phyloP scores from a whole-genome alignment of 331 rosid species.

The Stylosanthes scabra region DNA sequence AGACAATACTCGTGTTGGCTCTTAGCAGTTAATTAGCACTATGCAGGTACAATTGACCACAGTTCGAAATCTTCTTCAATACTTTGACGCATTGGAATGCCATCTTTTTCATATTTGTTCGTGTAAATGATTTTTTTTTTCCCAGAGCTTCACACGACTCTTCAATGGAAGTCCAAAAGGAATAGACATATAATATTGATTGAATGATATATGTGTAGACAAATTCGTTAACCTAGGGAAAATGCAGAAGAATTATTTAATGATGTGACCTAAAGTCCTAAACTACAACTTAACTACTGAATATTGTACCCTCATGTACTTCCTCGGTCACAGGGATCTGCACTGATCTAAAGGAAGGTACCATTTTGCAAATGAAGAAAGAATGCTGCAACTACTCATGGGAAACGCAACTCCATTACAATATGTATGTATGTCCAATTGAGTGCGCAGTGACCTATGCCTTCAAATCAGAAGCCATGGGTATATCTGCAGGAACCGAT shows the following conservation, averaged over 20 bases:
- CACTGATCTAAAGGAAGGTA: constrained; percentile 17
- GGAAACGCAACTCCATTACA: constrained; percentile 29
- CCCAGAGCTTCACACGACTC: background rate
- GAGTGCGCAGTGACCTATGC: constrained; percentile 14
- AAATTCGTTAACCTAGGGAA: constrained; percentile 21
- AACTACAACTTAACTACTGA: constrained; percentile 26
- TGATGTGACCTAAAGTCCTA: constrained; percentile 19
- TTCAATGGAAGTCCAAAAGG: background rate
- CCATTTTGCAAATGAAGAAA: constrained; percentile 23
- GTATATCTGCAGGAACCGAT: constrained; percentile 31
- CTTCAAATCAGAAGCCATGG: constrained; percentile 35
- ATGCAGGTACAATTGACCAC: background rate
- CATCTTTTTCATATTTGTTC: background rate
- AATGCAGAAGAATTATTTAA: constrained; percentile 26
- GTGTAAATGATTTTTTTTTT: background rate
- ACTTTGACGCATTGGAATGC: constrained; percentile 6
- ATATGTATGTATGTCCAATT: background rate
- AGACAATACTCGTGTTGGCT: background rate
- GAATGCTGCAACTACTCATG: constrained; percentile 13
- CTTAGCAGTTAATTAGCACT: background rate
- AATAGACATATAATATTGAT: constrained; percentile 18
- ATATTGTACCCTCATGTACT: constrained; percentile 17
- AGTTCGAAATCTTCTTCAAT: background rate
- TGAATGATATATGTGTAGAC: constrained; percentile 18
- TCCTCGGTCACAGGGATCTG: background rate